Percentiles rank a stretch among this genome's conserved stretches.
These are phyloP conservation scores for Venturia asperata DNA, from an alignment of 2,329 filamentous ascomycete genomes.

Conservation along the genomic window DNA sequence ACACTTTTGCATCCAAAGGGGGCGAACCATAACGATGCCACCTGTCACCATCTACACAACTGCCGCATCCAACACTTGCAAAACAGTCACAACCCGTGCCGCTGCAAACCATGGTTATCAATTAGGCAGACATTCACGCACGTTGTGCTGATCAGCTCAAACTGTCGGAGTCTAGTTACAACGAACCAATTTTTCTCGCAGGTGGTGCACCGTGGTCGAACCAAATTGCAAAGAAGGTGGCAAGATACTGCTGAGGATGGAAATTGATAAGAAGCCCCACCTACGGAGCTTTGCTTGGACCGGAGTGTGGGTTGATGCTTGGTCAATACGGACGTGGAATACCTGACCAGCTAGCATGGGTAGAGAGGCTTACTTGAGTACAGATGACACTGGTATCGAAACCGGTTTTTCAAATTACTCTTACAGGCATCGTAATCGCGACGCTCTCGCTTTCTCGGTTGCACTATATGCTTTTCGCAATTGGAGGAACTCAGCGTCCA, in stretches of 20 bases:
- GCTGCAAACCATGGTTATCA: background rate
- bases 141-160: background rate
- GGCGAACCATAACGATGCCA: background rate
- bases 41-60: background rate
- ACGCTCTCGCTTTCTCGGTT: background rate
- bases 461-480: background rate
- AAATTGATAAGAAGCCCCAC: background rate
- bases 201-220: background rate
- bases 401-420: background rate
- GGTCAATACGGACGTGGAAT: background rate
- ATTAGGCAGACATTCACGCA: background rate
- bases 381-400: background rate
- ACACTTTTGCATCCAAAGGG: background rate
- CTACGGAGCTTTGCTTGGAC: background rate
- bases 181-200: background rate
- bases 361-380: background rate
- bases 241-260: background rate
- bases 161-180: background rate
- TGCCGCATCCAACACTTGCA: background rate
- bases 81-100: background rate
- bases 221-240: background rate
- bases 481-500: background rate
- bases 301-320: background rate
- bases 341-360: background rate
- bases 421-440: background rate